phyloP scores from a whole-genome alignment of 306 rosid genomes.

The Urtica urens region DNA sequence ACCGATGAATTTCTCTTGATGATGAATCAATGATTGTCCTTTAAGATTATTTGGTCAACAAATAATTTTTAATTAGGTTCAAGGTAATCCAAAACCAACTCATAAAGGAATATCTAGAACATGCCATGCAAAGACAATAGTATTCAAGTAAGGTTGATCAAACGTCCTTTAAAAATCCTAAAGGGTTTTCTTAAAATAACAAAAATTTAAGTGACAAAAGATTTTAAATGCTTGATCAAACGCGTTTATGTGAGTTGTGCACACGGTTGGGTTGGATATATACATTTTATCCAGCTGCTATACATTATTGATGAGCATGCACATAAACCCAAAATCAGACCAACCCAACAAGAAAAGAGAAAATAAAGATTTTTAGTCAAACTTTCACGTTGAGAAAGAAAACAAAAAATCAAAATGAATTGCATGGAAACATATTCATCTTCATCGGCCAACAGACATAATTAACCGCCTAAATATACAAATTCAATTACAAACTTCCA shows the following conservation, averaged over 20 bases:
- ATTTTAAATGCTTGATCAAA: not conserved
- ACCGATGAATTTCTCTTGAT: not conserved
- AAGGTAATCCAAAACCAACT: constrained; percentile 5
- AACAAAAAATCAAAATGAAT: constrained; percentile 1
- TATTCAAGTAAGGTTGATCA: not conserved
- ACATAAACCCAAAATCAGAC: not conserved
- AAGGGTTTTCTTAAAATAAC: not conserved
- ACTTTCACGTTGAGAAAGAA: not conserved
- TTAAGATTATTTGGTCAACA: not conserved
- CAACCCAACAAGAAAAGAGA: not conserved
- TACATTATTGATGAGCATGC: not conserved
- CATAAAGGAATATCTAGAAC: not conserved
- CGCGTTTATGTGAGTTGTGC: constrained; percentile 21
- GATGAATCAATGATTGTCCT: not conserved
- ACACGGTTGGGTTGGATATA: not conserved
- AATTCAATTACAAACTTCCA: constrained; percentile 9
- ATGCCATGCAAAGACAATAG: not conserved
- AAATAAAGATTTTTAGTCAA: not conserved
- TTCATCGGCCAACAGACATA: not conserved
- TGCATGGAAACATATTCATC: not conserved
- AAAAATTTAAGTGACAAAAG: not conserved
- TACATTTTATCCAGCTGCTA: not conserved
- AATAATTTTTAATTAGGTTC: constrained; percentile 4
- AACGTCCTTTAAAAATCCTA: not conserved
- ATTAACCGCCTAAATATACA: constrained; percentile 2